Conservation (phyloP, 2,329 filamentous ascomycete genomes). For the Aureobasidium sp. region DNA sequence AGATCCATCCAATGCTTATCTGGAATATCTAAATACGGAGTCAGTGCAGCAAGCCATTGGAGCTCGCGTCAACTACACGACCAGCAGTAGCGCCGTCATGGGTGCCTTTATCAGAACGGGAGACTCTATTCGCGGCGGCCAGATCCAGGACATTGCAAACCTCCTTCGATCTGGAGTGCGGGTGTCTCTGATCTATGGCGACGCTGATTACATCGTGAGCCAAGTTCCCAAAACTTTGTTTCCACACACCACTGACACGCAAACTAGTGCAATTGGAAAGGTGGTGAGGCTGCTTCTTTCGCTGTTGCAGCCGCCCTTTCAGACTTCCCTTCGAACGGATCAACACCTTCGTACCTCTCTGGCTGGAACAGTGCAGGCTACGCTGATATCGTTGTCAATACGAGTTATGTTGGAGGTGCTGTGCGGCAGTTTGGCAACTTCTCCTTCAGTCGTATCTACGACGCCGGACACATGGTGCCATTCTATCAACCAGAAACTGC, state of each 20-base stretch:
- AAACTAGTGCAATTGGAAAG: constrained; percentile 53
- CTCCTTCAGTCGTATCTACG: constrained; percentile 45
- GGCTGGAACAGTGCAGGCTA: constrained; percentile 64
- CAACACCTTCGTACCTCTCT: constrained; percentile 41
- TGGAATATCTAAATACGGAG: constrained; percentile 45
- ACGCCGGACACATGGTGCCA: constrained; percentile 48
- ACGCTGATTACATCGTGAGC: constrained; percentile 44
- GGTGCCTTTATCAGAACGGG: constrained; percentile 39
- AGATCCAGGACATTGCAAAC: constrained; percentile 35
- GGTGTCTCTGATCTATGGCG: constrained; percentile 65
- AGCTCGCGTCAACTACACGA: constrained; percentile 44
- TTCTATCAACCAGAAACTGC: constrained; percentile 49
- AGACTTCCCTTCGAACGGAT: constrained; percentile 20
- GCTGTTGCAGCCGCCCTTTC: constrained; percentile 41
- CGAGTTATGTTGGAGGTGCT: constrained; percentile 52
- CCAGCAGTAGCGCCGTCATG: constrained; percentile 35
- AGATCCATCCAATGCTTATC: constrained; percentile 38
- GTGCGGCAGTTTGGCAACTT: constrained; percentile 70
- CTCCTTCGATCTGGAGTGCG: constrained; percentile 40
- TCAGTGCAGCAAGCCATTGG: constrained; percentile 45
- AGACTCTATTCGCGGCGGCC: constrained; percentile 37
- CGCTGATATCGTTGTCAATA: constrained; percentile 62
- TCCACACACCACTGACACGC: not conserved
- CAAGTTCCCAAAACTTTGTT: not conserved
- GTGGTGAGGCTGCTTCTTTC: constrained; percentile 67